Evolutionary conservation across 2,329 filamentous ascomycete species (phyloP).

Genomic region (Aspergillus sclerotialis): DNA sequence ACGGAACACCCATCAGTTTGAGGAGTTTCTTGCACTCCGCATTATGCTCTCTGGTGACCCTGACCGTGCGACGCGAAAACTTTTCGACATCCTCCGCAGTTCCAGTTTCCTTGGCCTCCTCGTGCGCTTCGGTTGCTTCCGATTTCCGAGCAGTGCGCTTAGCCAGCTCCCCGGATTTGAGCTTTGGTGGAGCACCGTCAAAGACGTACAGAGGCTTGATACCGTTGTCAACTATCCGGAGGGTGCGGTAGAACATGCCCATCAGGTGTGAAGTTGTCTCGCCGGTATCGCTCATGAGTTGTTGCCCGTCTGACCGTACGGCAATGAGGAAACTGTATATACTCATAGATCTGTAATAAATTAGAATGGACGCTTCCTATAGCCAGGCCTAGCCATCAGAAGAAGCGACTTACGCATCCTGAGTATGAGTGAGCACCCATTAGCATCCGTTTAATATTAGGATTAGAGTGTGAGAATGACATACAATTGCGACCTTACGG

Average conservation of each 20-base stretch:
- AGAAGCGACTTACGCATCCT: constrained; percentile 50
- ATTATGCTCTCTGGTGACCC: constrained; percentile 95
- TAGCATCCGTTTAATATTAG: too few species aligned
- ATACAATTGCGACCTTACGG: constrained; percentile 92
- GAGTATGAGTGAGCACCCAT: constrained; percentile 1
- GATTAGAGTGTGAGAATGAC: constrained; percentile 35
- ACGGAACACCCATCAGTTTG: constrained; percentile 93
- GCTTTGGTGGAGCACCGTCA: constrained; percentile 90
- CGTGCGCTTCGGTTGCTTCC: constrained; percentile 80
- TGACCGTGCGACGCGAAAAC: constrained; percentile 85
- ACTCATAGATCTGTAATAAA: constrained; percentile 71
- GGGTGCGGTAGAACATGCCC: constrained; percentile 98
- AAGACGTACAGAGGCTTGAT: constrained; percentile 99
- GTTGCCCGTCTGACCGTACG: constrained; percentile 91
- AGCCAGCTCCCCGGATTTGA: constrained; percentile 94
- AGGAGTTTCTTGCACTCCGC: constrained; percentile 85
- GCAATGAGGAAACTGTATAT: constrained; percentile 98
- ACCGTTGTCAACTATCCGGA: constrained; percentile 96
- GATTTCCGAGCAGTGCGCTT: constrained; percentile 94
- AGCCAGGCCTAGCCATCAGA: neutral
- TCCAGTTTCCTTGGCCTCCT: constrained; percentile 94
- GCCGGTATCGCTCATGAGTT: constrained; percentile 88
- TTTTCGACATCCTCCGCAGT: constrained; percentile 98
- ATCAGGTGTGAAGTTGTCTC: constrained; percentile 97
- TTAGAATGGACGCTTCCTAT: neutral